Evolutionary conservation across 441 rosid genomes (phyloP).

Genomic region (Bocquillonia castaneifolia): DNA sequence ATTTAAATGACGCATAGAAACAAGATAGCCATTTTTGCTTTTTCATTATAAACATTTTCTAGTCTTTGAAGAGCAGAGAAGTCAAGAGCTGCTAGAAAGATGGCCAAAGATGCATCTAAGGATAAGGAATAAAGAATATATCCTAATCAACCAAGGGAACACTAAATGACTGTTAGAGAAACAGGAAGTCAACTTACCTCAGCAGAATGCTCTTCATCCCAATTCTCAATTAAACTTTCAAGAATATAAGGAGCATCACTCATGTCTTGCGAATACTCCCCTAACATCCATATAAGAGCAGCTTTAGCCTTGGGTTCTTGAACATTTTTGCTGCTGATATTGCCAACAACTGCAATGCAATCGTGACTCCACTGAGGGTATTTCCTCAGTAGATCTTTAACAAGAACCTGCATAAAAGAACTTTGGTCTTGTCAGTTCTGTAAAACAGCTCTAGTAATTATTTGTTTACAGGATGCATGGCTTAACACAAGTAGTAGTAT

Average conservation of each 20-base stretch:
- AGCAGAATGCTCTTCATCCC: slow-evolving; percentile 96
- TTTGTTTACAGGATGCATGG: background rate
- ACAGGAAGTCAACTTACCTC: slow-evolving; percentile 43
- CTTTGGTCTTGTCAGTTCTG: slow-evolving; percentile 20
- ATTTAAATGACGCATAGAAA: background rate
- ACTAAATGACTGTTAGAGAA: background rate
- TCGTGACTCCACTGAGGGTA: slow-evolving; percentile 99
- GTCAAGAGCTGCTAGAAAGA: background rate
- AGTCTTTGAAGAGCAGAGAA: background rate
- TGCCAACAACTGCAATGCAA: slow-evolving; percentile 98
- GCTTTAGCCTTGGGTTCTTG: slow-evolving; percentile 96
- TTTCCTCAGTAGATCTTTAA: slow-evolving; percentile 90
- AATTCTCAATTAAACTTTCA: slow-evolving; percentile 76
- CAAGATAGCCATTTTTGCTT: background rate
- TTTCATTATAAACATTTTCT: background rate
- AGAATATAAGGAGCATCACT: slow-evolving; percentile 87
- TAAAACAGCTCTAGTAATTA: background rate
- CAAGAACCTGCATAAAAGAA: slow-evolving; percentile 68
- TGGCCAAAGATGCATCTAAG: background rate
- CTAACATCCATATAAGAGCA: slow-evolving; percentile 98
- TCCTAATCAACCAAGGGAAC: background rate
- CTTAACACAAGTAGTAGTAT: background rate
- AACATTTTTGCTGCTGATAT: slow-evolving; percentile 83
- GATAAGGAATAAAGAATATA: background rate
- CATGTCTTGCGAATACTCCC: slow-evolving; percentile 98